A percentile compares a stretch with the other conserved stretches of the same genome.
Evolutionary conservation across 2,329 filamentous ascomycete species (phyloP).

Genomic region (Pestalotiopsis sp.): DNA sequence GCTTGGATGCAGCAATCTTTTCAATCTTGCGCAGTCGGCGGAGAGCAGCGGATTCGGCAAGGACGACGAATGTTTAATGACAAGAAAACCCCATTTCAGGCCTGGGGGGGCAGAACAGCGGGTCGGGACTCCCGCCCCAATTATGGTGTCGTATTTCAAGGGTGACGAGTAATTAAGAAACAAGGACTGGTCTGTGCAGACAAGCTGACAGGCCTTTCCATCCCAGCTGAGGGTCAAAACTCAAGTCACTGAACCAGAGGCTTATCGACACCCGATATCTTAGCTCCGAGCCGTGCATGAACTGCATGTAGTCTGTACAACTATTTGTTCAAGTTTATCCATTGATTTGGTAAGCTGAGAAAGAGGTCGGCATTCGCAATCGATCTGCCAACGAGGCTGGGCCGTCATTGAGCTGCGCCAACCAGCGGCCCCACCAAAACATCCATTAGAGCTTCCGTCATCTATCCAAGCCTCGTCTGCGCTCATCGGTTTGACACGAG

Average conservation of each 20-base stretch:
- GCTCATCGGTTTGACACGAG: constrained; percentile 1
- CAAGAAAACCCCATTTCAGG: background rate
- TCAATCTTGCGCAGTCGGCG: background rate
- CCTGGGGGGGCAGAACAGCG: background rate
- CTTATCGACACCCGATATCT: background rate
- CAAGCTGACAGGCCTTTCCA: background rate
- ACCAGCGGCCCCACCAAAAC: constrained; percentile 9
- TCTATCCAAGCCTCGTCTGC: constrained; percentile 9
- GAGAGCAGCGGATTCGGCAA: background rate
- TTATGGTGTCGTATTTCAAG: background rate
- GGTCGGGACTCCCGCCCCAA: background rate
- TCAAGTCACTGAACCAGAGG: background rate
- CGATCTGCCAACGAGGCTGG: background rate
- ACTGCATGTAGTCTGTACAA: background rate
- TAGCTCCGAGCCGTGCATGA: background rate
- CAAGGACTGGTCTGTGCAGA: background rate
- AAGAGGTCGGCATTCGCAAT: background rate
- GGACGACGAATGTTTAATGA: background rate
- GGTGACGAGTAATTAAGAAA: background rate
- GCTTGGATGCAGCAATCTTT: background rate
- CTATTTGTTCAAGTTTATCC: background rate
- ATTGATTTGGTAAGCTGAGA: background rate
- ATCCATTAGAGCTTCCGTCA: constrained; percentile 10
- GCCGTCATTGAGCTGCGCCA: background rate
- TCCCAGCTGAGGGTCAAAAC: background rate